phyloP scores from a whole-genome alignment of 163 green algal species.

The Prototheca wickerhamii region DNA sequence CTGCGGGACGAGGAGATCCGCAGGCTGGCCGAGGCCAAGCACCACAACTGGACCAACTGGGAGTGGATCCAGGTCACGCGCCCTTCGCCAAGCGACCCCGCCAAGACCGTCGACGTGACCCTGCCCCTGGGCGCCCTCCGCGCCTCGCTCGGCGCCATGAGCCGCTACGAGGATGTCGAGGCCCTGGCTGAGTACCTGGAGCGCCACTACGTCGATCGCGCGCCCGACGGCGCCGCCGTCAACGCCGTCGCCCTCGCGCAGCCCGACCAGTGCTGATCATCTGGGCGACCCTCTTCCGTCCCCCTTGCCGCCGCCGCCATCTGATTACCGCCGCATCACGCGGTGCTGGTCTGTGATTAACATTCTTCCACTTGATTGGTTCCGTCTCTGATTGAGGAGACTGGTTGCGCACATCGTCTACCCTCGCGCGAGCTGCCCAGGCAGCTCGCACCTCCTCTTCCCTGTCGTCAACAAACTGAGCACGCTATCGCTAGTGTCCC shows the following conservation, averaged over 20 bases:
- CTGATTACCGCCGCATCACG: not conserved
- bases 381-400: no score
- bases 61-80: constrained; percentile 60
- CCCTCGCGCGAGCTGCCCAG: not conserved
- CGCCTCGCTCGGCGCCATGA: constrained; percentile 55
- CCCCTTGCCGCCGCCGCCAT: not conserved
- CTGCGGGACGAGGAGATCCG: constrained; percentile 27
- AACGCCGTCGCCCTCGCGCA: not conserved
- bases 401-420: no score
- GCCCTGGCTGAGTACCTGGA: constrained; percentile 50
- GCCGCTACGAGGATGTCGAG: constrained; percentile 55
- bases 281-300: not conserved
- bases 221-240: not conserved
- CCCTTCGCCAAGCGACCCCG: no score
- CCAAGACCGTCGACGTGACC: constrained; percentile 21
- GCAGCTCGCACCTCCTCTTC: not conserved
- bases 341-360: not conserved
- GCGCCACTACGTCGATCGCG: constrained; percentile 42
- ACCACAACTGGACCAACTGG: constrained; percentile 63
- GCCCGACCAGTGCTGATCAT: not conserved
- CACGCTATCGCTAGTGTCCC: not conserved
- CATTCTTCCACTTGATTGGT: not conserved
- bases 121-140: constrained; percentile 62
- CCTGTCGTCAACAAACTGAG: not conserved
- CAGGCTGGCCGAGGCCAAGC: constrained; percentile 47